Evolutionary conservation across 1,284 basidiomycete genomes (phyloP).

Genomic region (Sporisorium sorghi): DNA sequence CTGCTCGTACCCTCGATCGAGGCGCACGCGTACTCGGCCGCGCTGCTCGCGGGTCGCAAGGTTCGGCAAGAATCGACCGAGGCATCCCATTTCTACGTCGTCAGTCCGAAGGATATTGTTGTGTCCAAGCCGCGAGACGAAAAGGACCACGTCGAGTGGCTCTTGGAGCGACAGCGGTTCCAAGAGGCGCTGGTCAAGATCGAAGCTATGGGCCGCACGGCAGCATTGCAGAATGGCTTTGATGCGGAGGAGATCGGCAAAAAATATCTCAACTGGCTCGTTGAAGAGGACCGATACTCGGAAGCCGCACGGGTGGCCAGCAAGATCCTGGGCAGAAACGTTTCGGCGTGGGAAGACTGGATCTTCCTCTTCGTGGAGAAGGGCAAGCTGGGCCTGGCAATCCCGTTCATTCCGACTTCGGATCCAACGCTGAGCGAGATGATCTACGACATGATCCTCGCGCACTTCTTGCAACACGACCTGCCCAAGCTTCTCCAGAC

Average conservation of each 20-base stretch:
- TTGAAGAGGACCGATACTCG: slow-evolving; percentile 77
- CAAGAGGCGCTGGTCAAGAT: slow-evolving; percentile 88
- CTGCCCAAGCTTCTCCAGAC: slow-evolving; percentile 80
- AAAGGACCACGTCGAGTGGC: slow-evolving; percentile 90
- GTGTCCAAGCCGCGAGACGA: slow-evolving; percentile 86
- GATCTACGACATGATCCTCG: slow-evolving; percentile 95
- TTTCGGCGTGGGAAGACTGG: slow-evolving; percentile 91
- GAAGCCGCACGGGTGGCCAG: slow-evolving; percentile 88
- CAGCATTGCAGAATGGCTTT: slow-evolving; percentile 65
- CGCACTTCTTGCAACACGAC: slow-evolving; percentile 84
- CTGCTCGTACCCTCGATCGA: slow-evolving; percentile 72
- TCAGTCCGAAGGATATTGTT: slow-evolving; percentile 87
- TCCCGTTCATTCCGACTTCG: slow-evolving; percentile 87
- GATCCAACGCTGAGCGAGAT: slow-evolving; percentile 82
- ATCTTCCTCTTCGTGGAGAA: slow-evolving; percentile 90
- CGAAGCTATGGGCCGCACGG: slow-evolving; percentile 75
- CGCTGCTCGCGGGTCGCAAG: slow-evolving; percentile 40
- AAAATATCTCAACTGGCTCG: slow-evolving; percentile 61
- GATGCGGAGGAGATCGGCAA: slow-evolving; percentile 74
- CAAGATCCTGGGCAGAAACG: slow-evolving; percentile 84
- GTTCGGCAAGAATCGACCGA: slow-evolving; percentile 34
- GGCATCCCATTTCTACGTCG: slow-evolving; percentile 76
- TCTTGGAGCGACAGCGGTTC: slow-evolving; percentile 85
- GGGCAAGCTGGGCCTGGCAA: slow-evolving; percentile 83
- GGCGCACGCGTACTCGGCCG: slow-evolving; percentile 49